These are phyloP conservation scores for Vinca minor DNA, from an alignment of 257 asterid species.

Conservation along the genomic window DNA sequence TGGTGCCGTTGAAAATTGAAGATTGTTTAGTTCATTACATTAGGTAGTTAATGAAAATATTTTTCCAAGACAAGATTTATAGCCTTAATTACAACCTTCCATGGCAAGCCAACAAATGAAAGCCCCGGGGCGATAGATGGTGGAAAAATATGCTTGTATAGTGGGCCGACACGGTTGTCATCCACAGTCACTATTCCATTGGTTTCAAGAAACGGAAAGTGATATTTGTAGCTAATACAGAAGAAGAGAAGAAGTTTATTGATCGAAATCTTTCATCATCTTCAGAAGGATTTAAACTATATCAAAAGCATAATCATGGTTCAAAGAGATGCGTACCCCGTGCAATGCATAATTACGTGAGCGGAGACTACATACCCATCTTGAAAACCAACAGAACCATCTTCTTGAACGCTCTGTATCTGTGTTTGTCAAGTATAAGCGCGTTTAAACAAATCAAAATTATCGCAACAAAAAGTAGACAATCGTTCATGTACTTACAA, in stretches of 20 bases:
- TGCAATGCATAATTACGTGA: constrained; percentile 77
- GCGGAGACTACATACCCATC: constrained; percentile 50
- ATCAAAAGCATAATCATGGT: background rate
- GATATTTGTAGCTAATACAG: constrained; percentile 54
- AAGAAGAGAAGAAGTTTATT: background rate
- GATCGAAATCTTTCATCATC: background rate
- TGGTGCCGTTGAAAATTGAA: constrained; percentile 17
- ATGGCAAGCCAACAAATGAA: constrained; percentile 88
- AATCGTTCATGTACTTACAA: constrained; percentile 2
- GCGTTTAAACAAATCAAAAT: constrained; percentile 3
- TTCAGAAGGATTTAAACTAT: background rate
- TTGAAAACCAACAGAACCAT: constrained; percentile 58
- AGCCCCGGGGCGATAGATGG: constrained; percentile 74
- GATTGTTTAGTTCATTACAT: background rate
- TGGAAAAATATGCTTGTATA: constrained; percentile 78
- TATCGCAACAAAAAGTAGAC: constrained; percentile 1
- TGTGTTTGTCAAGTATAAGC: constrained; percentile 33
- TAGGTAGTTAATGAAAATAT: background rate
- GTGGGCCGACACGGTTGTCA: constrained; percentile 84
- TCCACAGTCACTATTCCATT: constrained; percentile 60
- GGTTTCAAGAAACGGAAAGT: constrained; percentile 83
- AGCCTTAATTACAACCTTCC: constrained; percentile 54
- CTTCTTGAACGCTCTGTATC: constrained; percentile 45
- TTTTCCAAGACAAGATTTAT: background rate
- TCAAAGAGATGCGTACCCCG: constrained; percentile 49